Evolutionary conservation across 1,284 basidiomycete species (phyloP).

Genomic region (Fomitopsis betulina): DNA sequence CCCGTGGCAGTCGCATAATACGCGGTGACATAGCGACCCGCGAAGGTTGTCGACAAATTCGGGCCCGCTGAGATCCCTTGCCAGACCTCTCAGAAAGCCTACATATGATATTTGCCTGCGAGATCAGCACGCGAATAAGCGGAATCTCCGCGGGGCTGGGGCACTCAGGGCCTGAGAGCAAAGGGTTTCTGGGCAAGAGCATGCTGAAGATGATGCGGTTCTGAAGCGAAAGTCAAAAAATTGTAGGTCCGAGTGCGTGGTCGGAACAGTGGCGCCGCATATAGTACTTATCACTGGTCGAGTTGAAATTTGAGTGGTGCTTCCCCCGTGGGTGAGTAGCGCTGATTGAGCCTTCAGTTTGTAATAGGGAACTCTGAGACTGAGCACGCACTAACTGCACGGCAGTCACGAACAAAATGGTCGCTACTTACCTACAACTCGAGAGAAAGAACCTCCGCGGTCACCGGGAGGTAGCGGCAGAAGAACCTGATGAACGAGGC

Average conservation of each 20-base stretch:
- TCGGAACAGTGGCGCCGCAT: no score
- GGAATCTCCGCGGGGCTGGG: neutral
- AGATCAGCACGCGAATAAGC: neutral
- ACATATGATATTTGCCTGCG: neutral
- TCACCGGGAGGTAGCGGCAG: neutral
- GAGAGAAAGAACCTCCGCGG: neutral
- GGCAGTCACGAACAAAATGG: no score
- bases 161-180: neutral
- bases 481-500: neutral
- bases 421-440: neutral
- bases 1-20: neutral
- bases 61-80: neutral
- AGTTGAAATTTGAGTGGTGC: no score
- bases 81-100: neutral
- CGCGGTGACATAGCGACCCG: neutral
- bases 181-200: neutral
- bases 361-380: no score
- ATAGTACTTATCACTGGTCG: no score
- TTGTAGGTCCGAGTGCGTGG: no score
- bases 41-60: neutral
- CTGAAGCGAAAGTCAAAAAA: no score
- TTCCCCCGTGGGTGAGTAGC: no score
- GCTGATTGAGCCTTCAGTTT: no score
- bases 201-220: no score
- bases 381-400: no score